Base-by-base conservation (phyloP, 805 yeast species). In the Blastobotrys mokoenaii region DNA sequence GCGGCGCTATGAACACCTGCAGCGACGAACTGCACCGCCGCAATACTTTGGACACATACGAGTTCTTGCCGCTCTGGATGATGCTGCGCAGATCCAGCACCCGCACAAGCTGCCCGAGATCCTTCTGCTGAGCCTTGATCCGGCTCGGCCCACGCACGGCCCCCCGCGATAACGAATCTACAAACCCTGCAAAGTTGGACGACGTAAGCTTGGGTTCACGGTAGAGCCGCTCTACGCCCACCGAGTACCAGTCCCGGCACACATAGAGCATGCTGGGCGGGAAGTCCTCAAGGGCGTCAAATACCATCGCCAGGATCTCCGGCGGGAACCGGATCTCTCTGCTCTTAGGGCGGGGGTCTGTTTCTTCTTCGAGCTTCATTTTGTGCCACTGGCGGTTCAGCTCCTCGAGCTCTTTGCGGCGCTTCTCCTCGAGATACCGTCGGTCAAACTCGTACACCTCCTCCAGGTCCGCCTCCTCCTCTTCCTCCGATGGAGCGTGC, bases 31-130 rank as follows among this genome's bases (percentile, higher is more conserved):
- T 75, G 45, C 96, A 84, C 35, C 96, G 71, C 56, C 95, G 76
- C 45, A 93, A 67, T 5, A 93, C 61, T 52, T 84, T 82, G 0
- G 97, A 86, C 10, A 90, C 87, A 61, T 72, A 83, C 1, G 97
- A 90, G 63, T 88, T 93, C 61, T 85, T 88, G 10, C 97, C 97
- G 32, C 86, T 74, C 63, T 93, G 97, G 49, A 88, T 79, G 40
- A 89, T 86, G 38, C 76, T 72, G 8, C 95, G 74, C 32, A 93
- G 68, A 59, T 93, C 93, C 36, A 93, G 69, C 12, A 69, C 71
- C 44, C 69, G 70, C 12, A 93, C 93, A 46, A 74, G 57, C 9
- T 71, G 64, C 2, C 89, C 90, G 34, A 78, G 62, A 22, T 58
- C 59, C 51, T 54, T 53, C 46, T 53, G 48, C 18, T 34, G 14